These are phyloP conservation scores for Diplodia mutila DNA, from an alignment of 2,329 filamentous ascomycete genomes.

Conservation along the genomic window DNA sequence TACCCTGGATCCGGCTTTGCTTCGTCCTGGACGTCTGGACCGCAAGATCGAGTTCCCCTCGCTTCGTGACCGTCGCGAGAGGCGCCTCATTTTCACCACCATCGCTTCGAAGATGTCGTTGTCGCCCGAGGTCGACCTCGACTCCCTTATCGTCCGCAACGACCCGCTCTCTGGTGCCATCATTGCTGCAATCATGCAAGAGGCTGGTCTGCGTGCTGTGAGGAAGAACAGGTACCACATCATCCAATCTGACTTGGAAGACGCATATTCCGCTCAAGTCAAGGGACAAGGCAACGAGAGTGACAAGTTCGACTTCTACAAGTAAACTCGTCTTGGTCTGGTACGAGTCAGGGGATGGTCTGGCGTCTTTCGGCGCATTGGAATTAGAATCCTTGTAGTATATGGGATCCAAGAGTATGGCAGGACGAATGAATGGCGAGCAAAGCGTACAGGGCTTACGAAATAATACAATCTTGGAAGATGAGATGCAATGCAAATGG, in stretches of 20 bases:
- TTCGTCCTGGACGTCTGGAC: slow-evolving; percentile 93
- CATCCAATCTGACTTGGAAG: slow-evolving; percentile 94
- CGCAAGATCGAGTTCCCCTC: slow-evolving; percentile 99
- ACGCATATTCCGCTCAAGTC: slow-evolving; percentile 95
- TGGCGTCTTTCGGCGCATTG: slow-evolving; percentile 15
- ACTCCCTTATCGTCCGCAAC: slow-evolving; percentile 94
- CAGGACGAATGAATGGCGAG: background rate
- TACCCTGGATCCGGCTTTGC: slow-evolving; percentile 90
- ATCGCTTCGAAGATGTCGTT: slow-evolving; percentile 97
- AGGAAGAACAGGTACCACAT: slow-evolving; percentile 99
- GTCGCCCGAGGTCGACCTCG: slow-evolving; percentile 93
- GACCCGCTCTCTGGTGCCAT: slow-evolving; percentile 93
- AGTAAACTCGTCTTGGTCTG: slow-evolving; percentile 31
- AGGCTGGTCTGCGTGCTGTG: slow-evolving; percentile 90
- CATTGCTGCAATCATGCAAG: slow-evolving; percentile 99
- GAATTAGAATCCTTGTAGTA: slow-evolving; percentile 22
- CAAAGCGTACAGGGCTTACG: slow-evolving; percentile 14
- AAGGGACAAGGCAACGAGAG: slow-evolving; percentile 73
- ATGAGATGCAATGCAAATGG: background rate
- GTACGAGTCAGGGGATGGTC: slow-evolving; percentile 11
- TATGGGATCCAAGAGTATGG: slow-evolving; percentile 2
- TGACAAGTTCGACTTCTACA: slow-evolving; percentile 74
- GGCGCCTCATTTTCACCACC: slow-evolving; percentile 95
- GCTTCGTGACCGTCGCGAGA: slow-evolving; percentile 88
- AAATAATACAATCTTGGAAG: slow-evolving; percentile 2